Percentiles rank a stretch among this genome's conserved stretches.
Evolutionary conservation across 164 flowering plant species (phyloP).

Genomic region (Platanus orientalis): DNA sequence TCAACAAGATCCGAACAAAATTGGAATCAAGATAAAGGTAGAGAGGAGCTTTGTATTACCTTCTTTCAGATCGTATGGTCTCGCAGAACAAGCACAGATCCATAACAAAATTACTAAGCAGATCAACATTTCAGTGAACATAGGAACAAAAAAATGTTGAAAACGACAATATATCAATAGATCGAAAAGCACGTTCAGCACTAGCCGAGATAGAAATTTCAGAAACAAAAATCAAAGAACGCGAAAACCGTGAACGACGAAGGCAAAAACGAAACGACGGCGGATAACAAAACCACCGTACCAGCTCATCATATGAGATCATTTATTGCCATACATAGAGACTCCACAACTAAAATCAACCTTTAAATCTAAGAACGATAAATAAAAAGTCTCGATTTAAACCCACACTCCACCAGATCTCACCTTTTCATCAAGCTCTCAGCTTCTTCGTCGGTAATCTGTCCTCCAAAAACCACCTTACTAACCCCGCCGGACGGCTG

Average conservation of each 20-base stretch:
- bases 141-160: neutral
- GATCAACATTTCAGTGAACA: neutral
- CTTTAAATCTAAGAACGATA: neutral
- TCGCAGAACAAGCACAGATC: neutral
- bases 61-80: neutral
- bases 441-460: slow-evolving; percentile 86
- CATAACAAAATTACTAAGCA: neutral
- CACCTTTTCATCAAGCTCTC: slow-evolving; percentile 76
- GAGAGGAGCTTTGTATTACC: neutral
- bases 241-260: slow-evolving; percentile 12
- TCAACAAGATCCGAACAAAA: neutral
- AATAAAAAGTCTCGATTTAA: neutral
- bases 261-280: neutral
- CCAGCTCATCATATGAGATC: neutral
- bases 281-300: neutral
- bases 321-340: slow-evolving; percentile 5
- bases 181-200: neutral
- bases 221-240: neutral
- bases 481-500: slow-evolving; percentile 95
- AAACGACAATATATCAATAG: neutral
- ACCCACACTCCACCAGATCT: slow-evolving; percentile 38
- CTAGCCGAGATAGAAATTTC: neutral
- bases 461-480: slow-evolving; percentile 90
- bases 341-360: neutral
- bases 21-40: neutral